Evolutionary conservation across 1,284 basidiomycete species (phyloP).

Genomic region (Xerocomus cyaneibrunnescens): DNA sequence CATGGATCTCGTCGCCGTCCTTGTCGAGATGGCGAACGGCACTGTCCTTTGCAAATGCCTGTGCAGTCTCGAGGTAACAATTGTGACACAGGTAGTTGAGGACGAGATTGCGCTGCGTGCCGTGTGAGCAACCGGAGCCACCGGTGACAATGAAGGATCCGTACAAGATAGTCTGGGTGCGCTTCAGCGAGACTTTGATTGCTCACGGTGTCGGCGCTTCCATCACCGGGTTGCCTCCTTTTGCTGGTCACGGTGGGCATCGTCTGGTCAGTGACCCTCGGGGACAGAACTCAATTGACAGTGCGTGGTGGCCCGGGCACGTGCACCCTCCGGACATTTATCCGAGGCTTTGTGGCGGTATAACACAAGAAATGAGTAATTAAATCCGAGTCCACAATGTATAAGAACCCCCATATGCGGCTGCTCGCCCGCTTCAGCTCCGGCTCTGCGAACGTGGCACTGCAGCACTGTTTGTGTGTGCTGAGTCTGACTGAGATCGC

Average conservation of each 20-base stretch:
- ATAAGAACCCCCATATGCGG: neutral
- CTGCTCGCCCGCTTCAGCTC: slow-evolving; percentile 16
- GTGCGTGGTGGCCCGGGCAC: slow-evolving; percentile 9
- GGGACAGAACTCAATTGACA: neutral
- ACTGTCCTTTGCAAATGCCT: slow-evolving; percentile 69
- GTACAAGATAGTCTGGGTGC: slow-evolving; percentile 31
- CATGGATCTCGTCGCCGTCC: slow-evolving; percentile 64
- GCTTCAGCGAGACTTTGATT: slow-evolving; percentile 27
- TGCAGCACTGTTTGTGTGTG: slow-evolving; percentile 4
- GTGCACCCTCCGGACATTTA: slow-evolving; percentile 14
- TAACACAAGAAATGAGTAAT: neutral
- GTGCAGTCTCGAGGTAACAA: slow-evolving; percentile 69
- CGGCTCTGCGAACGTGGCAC: slow-evolving; percentile 26
- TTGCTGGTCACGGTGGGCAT: slow-evolving; percentile 25
- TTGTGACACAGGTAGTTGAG: slow-evolving; percentile 79
- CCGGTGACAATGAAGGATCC: neutral
- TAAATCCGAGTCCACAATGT: neutral
- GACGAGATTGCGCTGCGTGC: slow-evolving; percentile 63
- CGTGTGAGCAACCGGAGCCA: slow-evolving; percentile 4
- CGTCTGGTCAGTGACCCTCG: slow-evolving; percentile 10
- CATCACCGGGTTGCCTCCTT: slow-evolving; percentile 15
- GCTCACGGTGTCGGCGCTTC: slow-evolving; percentile 3
- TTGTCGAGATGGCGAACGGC: slow-evolving; percentile 57
- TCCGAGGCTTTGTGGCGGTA: neutral
- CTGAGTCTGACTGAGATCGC: slow-evolving; percentile 22